Evolutionary conservation across 2,329 filamentous ascomycete genomes (phyloP), one percentile per base, ranked within the genome.

Genomic region (Xylariales sp.): DNA sequence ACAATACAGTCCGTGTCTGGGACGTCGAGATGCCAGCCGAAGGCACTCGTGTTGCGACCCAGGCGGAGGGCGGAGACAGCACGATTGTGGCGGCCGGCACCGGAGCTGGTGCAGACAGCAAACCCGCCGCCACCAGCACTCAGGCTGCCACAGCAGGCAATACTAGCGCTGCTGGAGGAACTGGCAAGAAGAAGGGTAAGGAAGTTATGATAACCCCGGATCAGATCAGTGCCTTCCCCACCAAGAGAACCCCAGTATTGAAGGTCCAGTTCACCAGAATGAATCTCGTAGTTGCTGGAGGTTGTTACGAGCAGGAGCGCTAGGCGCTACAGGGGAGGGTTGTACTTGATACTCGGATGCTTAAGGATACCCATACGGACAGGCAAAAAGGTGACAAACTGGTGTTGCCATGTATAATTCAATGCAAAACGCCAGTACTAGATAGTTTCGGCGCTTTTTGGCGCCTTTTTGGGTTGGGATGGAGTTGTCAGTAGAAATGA

Each of bases 161-260:
- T 35, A 48, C 52, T 14, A 54, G 56, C 5, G 44, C 49, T 16
- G 42, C 46, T 12, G 52, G 53, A 29, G 46, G 64, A 13, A 55
- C 53, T 2, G 58, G 62, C 23, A 51, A 83, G 73, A 95, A 94
- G 68, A 88, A 88, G 61, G 79, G 78, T 40, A 96, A 96, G 61
- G 91, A 96, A 53, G 87, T 89, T 4, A 87, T 88, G 53, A 85
- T 95, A 30, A 90, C 85, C 0, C 83, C 89, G 0, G 93, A 98
- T 56, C 93, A 97, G 64, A 94, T 98, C 64, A 88, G 81, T 47
- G 90, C 88, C 1, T 97, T 96, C 57, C 83, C 88, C 1, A 97
- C 93, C 4, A 98, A 98, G 76, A 95, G 95, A 66, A 91, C 85
- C 13, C 90, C 91, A 0, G 87, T 97, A 10, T 87, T 94, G 63